Evolutionary conservation across 108 stramenopile genomes (phyloP).

Genomic region (Cyclostephanos invisitatus): DNA sequence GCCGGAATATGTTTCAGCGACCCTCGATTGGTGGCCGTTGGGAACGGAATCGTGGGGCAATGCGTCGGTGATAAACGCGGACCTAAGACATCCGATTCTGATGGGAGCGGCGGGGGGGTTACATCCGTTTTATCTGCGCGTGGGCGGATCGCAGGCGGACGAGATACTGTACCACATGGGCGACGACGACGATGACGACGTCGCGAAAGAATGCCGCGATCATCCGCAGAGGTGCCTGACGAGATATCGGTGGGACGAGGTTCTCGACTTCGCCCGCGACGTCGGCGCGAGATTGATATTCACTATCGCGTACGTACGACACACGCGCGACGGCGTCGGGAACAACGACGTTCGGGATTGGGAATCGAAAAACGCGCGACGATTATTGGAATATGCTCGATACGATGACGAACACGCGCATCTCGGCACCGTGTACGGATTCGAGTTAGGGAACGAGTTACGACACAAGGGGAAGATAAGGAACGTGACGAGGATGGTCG

Average conservation of each 20-base stretch:
- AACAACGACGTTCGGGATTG: conserved; percentile 34
- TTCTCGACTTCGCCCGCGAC: conserved; percentile 27
- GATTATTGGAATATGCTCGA: conserved; percentile 23
- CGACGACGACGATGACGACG: not conserved
- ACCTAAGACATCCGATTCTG: conserved; percentile 22
- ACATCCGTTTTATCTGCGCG: conserved; percentile 22
- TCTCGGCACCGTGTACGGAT: conserved; percentile 24
- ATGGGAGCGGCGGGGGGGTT: conserved; percentile 17
- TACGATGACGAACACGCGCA: conserved; percentile 9
- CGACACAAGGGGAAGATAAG: conserved; percentile 28
- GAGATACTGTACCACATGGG: conserved; percentile 23
- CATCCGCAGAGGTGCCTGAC: conserved; percentile 29
- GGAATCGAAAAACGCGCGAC: conserved; percentile 32
- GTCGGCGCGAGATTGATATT: conserved; percentile 36
- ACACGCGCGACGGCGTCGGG: conserved; percentile 23
- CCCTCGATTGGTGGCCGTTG: conserved; percentile 37
- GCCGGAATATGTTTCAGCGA: conserved; percentile 35
- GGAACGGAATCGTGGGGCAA: conserved; percentile 25
- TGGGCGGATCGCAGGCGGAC: conserved; percentile 46
- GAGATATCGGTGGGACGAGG: conserved; percentile 25
- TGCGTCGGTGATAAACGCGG: conserved; percentile 27
- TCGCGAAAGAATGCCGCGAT: conserved; percentile 6
- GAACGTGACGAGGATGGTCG: conserved; percentile 35
- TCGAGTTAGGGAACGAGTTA: conserved; percentile 45
- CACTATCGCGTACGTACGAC: conserved; percentile 33